These are phyloP conservation scores for Theobroma grandiflorum DNA, from an alignment of 441 rosid genomes.

Conservation along the genomic window DNA sequence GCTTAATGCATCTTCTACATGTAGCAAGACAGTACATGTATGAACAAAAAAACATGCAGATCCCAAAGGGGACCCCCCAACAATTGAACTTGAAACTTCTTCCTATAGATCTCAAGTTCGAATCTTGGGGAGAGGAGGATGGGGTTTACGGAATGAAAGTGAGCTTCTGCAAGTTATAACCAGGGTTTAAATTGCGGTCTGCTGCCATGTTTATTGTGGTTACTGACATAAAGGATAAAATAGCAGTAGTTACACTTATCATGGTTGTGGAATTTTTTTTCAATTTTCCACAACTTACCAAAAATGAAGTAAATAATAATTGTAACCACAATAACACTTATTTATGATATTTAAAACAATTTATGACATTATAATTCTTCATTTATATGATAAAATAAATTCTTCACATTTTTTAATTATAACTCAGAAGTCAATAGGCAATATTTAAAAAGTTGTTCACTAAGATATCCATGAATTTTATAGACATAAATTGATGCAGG, in stretches of 20 bases:
- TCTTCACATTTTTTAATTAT: background rate
- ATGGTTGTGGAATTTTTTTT: background rate
- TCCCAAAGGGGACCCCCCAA: background rate
- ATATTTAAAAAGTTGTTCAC: background rate
- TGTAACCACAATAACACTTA: background rate
- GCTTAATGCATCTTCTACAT: background rate
- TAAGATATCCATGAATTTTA: background rate
- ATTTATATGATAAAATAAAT: background rate
- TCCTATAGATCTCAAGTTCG: background rate
- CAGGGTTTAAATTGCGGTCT: background rate
- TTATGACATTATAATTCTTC: background rate
- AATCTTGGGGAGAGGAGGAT: background rate
- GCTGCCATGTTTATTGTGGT: background rate
- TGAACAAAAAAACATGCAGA: background rate
- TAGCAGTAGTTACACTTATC: background rate
- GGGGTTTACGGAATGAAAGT: background rate
- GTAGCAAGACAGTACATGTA: background rate
- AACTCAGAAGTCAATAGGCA: background rate
- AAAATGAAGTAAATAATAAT: background rate
- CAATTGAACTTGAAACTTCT: conserved; percentile 6
- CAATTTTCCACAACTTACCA: background rate
- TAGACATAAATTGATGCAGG: background rate
- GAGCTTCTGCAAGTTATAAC: background rate
- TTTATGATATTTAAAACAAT: background rate
- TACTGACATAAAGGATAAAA: background rate